Conservation (phyloP, 1,284 basidiomycete species). For the Entoloma clypeatum region DNA sequence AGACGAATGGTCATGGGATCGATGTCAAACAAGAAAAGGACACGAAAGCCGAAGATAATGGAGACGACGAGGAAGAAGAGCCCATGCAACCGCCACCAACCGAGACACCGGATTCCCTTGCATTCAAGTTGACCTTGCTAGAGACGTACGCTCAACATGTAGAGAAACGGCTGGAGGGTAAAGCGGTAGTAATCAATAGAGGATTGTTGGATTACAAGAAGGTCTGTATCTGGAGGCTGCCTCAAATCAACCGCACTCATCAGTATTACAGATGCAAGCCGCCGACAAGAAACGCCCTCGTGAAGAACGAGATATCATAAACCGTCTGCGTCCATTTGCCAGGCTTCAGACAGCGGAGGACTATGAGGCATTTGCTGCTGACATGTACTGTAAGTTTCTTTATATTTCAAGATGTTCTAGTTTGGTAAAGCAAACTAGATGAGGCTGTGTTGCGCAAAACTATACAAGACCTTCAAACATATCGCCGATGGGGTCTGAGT, state of each 20-base stretch:
- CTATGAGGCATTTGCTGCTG: slow-evolving; percentile 86
- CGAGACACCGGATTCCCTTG: slow-evolving; percentile 87
- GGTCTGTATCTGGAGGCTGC: slow-evolving; percentile 42
- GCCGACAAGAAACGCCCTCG: slow-evolving; percentile 87
- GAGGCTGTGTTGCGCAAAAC: slow-evolving; percentile 82
- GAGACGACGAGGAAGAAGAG: slow-evolving; percentile 56
- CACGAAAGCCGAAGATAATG: slow-evolving; percentile 49
- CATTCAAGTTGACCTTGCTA: slow-evolving; percentile 86
- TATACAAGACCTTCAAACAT: slow-evolving; percentile 87
- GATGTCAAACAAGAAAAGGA: slow-evolving; percentile 37
- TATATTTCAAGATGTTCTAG: not conserved
- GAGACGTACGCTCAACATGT: slow-evolving; percentile 93
- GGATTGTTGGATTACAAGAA: slow-evolving; percentile 93
- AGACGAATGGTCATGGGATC: slow-evolving; percentile 42
- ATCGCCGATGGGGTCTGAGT: slow-evolving; percentile 79
- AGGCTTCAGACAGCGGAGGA: slow-evolving; percentile 90
- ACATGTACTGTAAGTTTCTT: slow-evolving; percentile 73
- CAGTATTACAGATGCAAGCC: slow-evolving; percentile 69
- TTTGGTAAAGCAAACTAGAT: slow-evolving; percentile 43
- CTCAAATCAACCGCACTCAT: slow-evolving; percentile 3
- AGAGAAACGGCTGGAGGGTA: slow-evolving; percentile 84
- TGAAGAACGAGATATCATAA: slow-evolving; percentile 89
- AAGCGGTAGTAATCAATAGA: slow-evolving; percentile 91
- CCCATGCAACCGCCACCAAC: slow-evolving; percentile 67
- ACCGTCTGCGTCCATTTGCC: slow-evolving; percentile 89